Base-by-base conservation (phyloP, 192 early-diverging fungal species). In the Rhizophlyctis rosea region DNA sequence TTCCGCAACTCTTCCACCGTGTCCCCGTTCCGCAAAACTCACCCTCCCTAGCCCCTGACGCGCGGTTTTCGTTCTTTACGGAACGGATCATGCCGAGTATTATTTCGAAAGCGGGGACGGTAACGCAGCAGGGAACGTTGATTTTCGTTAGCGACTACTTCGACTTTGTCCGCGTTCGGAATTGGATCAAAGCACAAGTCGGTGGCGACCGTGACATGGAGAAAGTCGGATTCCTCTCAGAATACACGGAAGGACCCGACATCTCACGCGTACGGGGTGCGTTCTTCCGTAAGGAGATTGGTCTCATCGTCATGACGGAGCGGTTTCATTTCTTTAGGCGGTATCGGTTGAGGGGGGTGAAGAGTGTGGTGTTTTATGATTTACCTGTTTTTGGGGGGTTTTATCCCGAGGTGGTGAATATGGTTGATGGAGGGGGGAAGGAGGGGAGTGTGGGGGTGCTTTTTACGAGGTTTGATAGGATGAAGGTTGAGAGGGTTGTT, bases 251-350 rank as follows among this genome's bases (percentile, higher is more conserved):
- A 18, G 73, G 66, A 34, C 64, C 80, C 31, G 89, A 95, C 50
- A 86, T 96, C 2, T 84, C 90, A 34, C 75, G 88, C 18, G 85
- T 90, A 0, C 84, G 97, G 34, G 71, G 82, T 9, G 64, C 80
- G 54, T 94, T 98, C 60, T 91, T 88, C 75, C 83, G 86, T 23
- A 92, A 91, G n/a, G 82, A 88, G 18, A 70, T 83, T 4, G 76
- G 80, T 50, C 87, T 92, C 55, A 69, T 98, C 34, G 59, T 99
- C 18, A 86, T 88, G 66, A 95, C 94, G 30, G 97, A 99, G 76
- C 86, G 97, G n/a, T 91, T 93, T 59, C 95, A 99, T 70, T 99
- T 91, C 69, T 99, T 91, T 78, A 76, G 92, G 68, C 71, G 91
- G 75, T 88, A 89, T 55, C 83, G 83, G 30, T 88, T 99, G 59